Base-by-base conservation (phyloP, 805 yeast genomes). In the Myxozyma sirexii region DNA sequence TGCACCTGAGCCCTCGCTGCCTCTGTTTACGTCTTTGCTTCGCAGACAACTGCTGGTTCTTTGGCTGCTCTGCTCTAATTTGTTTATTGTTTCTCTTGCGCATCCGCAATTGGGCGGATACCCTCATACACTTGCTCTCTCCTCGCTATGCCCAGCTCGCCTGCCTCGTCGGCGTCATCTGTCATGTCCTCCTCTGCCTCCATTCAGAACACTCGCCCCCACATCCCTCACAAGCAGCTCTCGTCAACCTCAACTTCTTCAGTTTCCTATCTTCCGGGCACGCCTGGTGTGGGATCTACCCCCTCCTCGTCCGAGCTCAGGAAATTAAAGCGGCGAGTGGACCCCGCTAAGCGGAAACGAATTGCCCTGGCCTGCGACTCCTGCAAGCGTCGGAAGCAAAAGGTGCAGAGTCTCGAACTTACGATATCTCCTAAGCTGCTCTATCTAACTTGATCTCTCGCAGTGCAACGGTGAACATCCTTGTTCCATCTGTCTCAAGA, bases 361-460 rank as follows among this genome's bases (percentile, higher is more conserved):
- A 79, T 78, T 21, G 77, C 81, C 0, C 72, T 75, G 59, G 83
- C 83, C 7, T 79, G 83, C 62, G 81, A 79, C 62, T 69, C 70
- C 53, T 79, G 82, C 70, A 78, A 78, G 69, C 74, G 72, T 50
- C 66, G 81, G 41, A 79, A 79, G 66, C 76, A 67, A 52, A 68
- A 64, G 58, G 65, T 62, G 27, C 13, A 44, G 39, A 6, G 19
- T 3, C 38, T 5, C 7, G 10, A 23, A 10, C 26, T 23, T 26
- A 12, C 31, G n/a, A 13, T 3, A 26, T 37, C 43, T 45, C 21
- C 31, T 17, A 10, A 19, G 44, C 2, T 38, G n/a, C 31, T 26
- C 12, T 41, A 39, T 48, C 17, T n/a, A 15, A 19, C 24, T 31
- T 47, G 10, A 8, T 45, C 27, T n/a, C 65, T n/a, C 65, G 66